These are phyloP conservation scores for Acer yangbiense DNA, from an alignment of 345 rosid genomes.

Conservation along the genomic window DNA sequence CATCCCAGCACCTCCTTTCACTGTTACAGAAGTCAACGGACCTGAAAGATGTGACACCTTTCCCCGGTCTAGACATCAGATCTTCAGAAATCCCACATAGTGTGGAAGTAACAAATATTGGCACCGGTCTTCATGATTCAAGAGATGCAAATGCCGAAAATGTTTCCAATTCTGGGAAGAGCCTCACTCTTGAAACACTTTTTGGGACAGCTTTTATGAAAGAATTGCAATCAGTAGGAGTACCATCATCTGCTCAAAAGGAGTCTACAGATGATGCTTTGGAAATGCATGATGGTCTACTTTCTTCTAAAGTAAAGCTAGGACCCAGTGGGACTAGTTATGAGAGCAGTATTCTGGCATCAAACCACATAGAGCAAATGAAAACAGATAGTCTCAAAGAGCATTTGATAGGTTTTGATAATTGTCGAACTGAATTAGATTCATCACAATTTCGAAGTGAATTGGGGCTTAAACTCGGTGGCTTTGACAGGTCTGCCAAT, in stretches of 20 bases:
- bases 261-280: constrained; percentile 42
- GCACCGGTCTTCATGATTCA: constrained; percentile 26
- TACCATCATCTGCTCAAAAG: constrained; percentile 49
- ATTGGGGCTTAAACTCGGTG: constrained; percentile 42
- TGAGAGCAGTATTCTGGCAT: constrained; percentile 32
- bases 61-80: constrained; percentile 34
- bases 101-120: constrained; percentile 28
- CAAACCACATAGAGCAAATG: constrained; percentile 42
- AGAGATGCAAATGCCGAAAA: constrained; percentile 44
- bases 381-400: constrained; percentile 49
- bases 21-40: constrained; percentile 64
- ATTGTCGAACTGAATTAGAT: constrained; percentile 44
- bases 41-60: constrained; percentile 26
- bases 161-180: constrained; percentile 42
- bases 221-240: constrained; percentile 81
- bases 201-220: constrained; percentile 97
- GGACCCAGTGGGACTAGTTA: constrained; percentile 36
- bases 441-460: constrained; percentile 44
- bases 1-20: constrained; percentile 89
- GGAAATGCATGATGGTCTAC: constrained; percentile 41
- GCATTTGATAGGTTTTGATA: constrained; percentile 43
- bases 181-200: constrained; percentile 85
- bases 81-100: constrained; percentile 22
- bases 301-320: constrained; percentile 31
- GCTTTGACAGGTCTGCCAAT: constrained; percentile 31